These are phyloP conservation scores for Lasiodiplodia sp. DNA, from an alignment of 2,329 filamentous ascomycete species.

Conservation along the genomic window DNA sequence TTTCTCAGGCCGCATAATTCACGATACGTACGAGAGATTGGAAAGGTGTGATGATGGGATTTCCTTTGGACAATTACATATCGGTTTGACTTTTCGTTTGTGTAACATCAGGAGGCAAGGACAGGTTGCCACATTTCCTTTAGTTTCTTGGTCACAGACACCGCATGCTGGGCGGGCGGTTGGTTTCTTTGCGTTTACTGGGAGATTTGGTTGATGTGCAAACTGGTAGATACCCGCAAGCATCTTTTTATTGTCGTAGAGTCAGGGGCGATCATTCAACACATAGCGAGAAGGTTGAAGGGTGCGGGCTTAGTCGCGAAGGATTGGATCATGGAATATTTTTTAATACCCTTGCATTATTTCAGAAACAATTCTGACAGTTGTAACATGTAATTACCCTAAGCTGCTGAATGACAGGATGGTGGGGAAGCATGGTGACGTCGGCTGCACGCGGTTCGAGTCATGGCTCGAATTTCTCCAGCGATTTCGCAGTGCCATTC, in stretches of 20 bases:
- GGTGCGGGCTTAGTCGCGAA: not conserved
- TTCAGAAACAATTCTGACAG: not conserved
- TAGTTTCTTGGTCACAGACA: not conserved
- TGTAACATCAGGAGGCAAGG: not conserved
- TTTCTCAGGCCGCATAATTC: conserved; percentile 16
- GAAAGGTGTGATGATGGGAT: not conserved
- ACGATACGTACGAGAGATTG: conserved; percentile 13
- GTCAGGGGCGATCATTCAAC: conserved; percentile 15
- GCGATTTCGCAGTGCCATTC: conserved; percentile 18
- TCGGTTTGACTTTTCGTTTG: not conserved
- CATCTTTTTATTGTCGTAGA: conserved; percentile 11
- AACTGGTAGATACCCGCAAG: conserved; percentile 24
- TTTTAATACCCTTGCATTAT: conserved; percentile 5
- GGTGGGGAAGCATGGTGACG: conserved; percentile 4
- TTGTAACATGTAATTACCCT: not conserved
- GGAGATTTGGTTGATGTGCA: conserved; percentile 10
- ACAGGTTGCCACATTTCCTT: not conserved
- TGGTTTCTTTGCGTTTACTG: conserved; percentile 7
- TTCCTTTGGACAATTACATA: conserved; percentile 12
- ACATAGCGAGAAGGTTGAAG: conserved; percentile 14
- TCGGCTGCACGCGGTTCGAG: conserved; percentile 13
- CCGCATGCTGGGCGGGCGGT: conserved; percentile 18
- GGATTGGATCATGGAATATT: conserved; percentile 9
- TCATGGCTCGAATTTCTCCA: conserved; percentile 26
- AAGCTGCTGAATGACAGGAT: conserved; percentile 7